These are phyloP conservation scores for Aspergillus coremiiformis DNA, from an alignment of 495 filamentous ascomycete species.

Conservation along the genomic window DNA sequence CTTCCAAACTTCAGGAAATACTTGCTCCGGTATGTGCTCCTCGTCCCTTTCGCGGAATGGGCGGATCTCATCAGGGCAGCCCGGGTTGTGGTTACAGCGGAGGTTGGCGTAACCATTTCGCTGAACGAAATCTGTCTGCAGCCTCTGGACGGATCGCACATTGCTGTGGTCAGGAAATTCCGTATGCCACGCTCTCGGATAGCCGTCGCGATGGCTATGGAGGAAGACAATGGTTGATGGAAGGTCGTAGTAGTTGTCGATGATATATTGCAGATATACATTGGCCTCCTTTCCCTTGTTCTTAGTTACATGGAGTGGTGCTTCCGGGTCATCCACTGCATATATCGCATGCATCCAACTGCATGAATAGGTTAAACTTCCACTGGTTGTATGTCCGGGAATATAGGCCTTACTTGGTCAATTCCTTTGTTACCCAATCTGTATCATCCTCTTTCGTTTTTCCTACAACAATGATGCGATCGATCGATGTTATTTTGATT, in stretches of 20 bases:
- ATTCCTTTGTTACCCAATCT: constrained; percentile 31
- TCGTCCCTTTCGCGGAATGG: constrained; percentile 23
- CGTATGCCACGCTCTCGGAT: constrained; percentile 35
- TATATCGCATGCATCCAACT: constrained; percentile 50
- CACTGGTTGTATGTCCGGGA: not conserved
- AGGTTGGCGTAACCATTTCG: constrained; percentile 42
- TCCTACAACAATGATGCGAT: constrained; percentile 34
- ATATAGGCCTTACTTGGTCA: constrained; percentile 29
- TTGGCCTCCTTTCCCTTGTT: constrained; percentile 46
- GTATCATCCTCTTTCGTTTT: constrained; percentile 32
- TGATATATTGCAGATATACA: constrained; percentile 45
- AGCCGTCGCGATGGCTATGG: constrained; percentile 38
- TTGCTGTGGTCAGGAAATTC: constrained; percentile 41
- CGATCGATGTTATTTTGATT: constrained; percentile 2
- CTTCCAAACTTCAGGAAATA: constrained; percentile 30
- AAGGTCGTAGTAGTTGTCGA: constrained; percentile 43
- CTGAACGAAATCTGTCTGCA: constrained; percentile 37
- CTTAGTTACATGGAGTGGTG: constrained; percentile 27
- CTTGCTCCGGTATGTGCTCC: constrained; percentile 20
- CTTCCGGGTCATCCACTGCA: constrained; percentile 49
- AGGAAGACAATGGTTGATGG: constrained; percentile 44
- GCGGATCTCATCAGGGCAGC: constrained; percentile 38
- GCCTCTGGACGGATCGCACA: constrained; percentile 25
- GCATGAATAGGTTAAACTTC: not conserved
- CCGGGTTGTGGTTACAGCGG: constrained; percentile 39